Base-by-base conservation (phyloP, 768 basidiomycete genomes). In the Podaxis sp. region DNA sequence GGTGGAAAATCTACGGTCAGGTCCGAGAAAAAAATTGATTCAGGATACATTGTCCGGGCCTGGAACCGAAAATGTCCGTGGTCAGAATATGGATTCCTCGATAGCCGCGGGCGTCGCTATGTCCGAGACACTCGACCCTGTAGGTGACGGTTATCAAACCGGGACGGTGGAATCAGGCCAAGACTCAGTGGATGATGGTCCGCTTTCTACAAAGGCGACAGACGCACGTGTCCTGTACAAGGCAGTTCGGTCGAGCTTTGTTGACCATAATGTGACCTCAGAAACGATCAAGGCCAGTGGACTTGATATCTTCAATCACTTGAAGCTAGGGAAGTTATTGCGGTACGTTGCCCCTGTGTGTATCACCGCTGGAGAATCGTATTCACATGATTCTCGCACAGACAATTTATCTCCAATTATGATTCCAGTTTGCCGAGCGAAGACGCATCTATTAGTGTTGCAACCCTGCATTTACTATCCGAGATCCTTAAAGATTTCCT, bases 401-500 rank as follows among this genome's bases (percentile, higher is more conserved):
- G 63, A 46, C 29, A 64, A 12, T 66, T 56, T 25, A 65, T 65
- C 59, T 65, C 54, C 22, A 66, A 60, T 19, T 68, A 67, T 40
- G 64, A 66, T 27, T 47, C 51, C 33, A 40, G 27, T 36, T 49
- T 56, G 43, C 43, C 65, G 4, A 9, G 59, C 61, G 64, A 61
- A 59, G 50, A 61, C 46, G 55, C 38, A n/a, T 63, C 56, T 9
- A 62, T 62, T 36, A 58, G 9, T 55, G 43, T 37, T 12, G 71
- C 55, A 64, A 67, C 38, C 55, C 65, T 29, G 55, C 68, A 3
- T 68, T 64, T 27, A 65, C 72, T 49, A 64, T 65, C 76, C 19
- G 75, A 69, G 9, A 76, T 81, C 33, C 67, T 85, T 22, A 75
- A 79, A 8, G 75, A 79, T 36, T 91, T 90, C 66, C 75, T 81